Base-by-base conservation (phyloP, 1,284 basidiomycete genomes). In the Naganishia albida region DNA sequence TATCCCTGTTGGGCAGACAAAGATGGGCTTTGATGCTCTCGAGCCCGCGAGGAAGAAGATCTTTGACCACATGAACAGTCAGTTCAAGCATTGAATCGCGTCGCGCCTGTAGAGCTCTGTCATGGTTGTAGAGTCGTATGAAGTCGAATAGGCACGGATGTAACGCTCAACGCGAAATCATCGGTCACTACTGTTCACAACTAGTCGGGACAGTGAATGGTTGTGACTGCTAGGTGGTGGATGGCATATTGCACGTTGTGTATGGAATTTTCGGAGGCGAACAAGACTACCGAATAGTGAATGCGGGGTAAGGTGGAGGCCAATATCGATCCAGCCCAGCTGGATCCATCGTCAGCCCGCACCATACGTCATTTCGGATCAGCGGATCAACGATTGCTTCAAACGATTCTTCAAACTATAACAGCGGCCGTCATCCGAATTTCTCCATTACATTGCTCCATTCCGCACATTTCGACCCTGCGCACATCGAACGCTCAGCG, bases 1-100 rank as follows among this genome's bases (percentile, higher is more conserved):
- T 39, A 77, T 84, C 26, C 71, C 78, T 1, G 74, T 76, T 6
- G 82, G 83, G 1, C 30, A 28, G 34, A 70, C 76, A 0, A 71
- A 69, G 12, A 53, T 56, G 39, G 56, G 63, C 23, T 70, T 67
- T 26, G 64, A 68, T 23, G 57, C 43, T 15, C 50, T 68, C 28
- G 69, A 71, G 60, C 46, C 49, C 48, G 51, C 34, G 20, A 68
- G 68, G 55, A 53, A 65, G 23, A 65, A 57, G 43, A 53, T 65
- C n/a, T 49, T 63, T 25, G 67, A 50, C 16, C 46, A 67, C 6
- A 63, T 64, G 56, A 63, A 63, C 26, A 39, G 44, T 20, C 57
- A 60, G n/a, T 60, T 60, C 34, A 60, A 50, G 34, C 46, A 60
- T n/a, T 60, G 25, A 18, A 34, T 34, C 34, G 34, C 34, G 34